These are phyloP conservation scores for Beauveria scarabaeidicola DNA, from an alignment of 2,329 filamentous ascomycete genomes.

Conservation along the genomic window DNA sequence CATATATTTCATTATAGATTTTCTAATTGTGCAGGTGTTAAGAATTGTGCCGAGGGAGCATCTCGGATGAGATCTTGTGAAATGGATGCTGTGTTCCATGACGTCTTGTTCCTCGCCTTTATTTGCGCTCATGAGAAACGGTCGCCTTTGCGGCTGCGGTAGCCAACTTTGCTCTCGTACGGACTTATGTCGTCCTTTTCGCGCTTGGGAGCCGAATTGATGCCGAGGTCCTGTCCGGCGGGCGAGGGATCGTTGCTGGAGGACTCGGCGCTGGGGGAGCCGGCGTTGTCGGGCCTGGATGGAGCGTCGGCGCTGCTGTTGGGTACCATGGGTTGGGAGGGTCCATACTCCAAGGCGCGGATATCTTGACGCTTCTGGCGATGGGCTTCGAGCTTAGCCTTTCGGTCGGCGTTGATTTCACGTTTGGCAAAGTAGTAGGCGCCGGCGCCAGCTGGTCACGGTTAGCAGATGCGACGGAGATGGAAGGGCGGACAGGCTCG, in stretches of 20 bases:
- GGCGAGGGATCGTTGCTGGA: conserved; percentile 73
- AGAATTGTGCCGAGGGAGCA: neutral
- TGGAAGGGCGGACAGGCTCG: conserved; percentile 18
- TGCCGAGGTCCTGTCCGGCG: conserved; percentile 69
- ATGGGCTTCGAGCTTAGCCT: conserved; percentile 58
- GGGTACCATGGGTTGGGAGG: conserved; percentile 27
- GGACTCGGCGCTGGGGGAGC: conserved; percentile 63
- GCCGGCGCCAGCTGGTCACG: conserved; percentile 63
- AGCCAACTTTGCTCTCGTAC: conserved; percentile 75
- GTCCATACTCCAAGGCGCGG: conserved; percentile 44
- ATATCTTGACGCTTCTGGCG: conserved; percentile 54
- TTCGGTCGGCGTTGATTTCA: conserved; percentile 85
- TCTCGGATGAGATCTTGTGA: neutral
- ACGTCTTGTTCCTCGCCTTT: neutral
- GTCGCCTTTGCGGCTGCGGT: conserved; percentile 73
- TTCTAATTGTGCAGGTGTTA: neutral
- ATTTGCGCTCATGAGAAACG: conserved; percentile 53
- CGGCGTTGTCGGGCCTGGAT: conserved; percentile 33
- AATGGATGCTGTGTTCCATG: neutral
- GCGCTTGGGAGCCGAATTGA: conserved; percentile 53
- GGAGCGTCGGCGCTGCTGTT: conserved; percentile 17
- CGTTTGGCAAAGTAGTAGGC: conserved; percentile 96
- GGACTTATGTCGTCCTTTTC: conserved; percentile 63
- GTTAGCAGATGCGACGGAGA: conserved; percentile 13
- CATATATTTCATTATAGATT: neutral